Evolutionary conservation across 768 basidiomycete genomes (phyloP), one percentile per base, ranked within the genome.

Genomic region (Termitomyces sp.): DNA sequence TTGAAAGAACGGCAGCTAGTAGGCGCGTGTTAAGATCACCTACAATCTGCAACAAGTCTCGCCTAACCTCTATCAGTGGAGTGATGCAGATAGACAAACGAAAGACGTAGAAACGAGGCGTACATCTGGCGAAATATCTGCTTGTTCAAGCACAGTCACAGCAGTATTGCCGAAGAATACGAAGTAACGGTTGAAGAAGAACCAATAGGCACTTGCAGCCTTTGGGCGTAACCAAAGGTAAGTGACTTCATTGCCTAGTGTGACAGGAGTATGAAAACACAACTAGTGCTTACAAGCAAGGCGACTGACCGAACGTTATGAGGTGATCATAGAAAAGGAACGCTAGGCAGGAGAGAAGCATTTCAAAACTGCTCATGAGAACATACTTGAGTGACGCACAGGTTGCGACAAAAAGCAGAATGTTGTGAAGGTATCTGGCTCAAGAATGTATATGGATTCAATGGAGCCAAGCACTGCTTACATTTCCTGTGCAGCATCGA

Each of bases 141-240:
- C 59, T 56, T 72, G 71, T 3, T 59, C 66, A 34, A 73, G 60
- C 15, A 68, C 54, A 2, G 64, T 60, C n/a, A 71, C 67, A 8
- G 58, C 61, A 14, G 74, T 60, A 46, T 72, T 73, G 30, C 72
- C 75, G 42, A 77, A 64, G 47, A 78, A 68, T 2, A 76, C 70
- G 30, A 77, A 58, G 53, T 83, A 83, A 5, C 81, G 76, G 57
- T 80, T 79, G 34, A 77, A 45, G 47, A 78, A 74, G 64, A 82
- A 82, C 61, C 74, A 70, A 32, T 71, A 70, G 2, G 76, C 68
- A 51, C 76, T 74, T 9, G 58, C 48, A 1, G 65, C 68, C 51
- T 72, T 73, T 1, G 71, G 72, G 44, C 70, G 67, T 51, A 65
- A 64, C 81, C 81, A 83, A 5, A 83, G 61, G 49, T 71, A 70